Conservation (phyloP, 208 protist genomes). For the Strigomonas culicis region DNA sequence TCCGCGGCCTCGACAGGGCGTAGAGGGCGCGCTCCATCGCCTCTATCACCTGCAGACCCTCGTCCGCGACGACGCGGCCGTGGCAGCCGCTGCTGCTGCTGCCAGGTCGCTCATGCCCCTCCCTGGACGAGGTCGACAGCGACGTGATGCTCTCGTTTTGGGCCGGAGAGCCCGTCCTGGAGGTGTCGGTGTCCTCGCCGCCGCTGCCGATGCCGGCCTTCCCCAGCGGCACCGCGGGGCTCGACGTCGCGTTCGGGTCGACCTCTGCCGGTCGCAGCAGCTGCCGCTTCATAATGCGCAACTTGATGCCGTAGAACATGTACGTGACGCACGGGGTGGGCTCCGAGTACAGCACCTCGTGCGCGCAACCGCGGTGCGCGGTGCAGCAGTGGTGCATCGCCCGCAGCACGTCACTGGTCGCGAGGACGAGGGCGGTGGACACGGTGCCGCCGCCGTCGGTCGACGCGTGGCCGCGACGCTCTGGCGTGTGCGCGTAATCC, state of each 20-base stretch:
- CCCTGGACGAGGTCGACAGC: neutral
- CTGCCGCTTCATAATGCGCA: slow-evolving; percentile 45
- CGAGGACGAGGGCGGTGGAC: slow-evolving; percentile 25
- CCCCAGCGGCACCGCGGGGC: neutral
- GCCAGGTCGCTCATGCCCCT: slow-evolving; percentile 2
- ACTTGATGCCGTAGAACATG: slow-evolving; percentile 71
- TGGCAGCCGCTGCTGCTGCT: too few species aligned
- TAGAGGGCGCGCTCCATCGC: neutral
- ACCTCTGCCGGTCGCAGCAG: slow-evolving; percentile 47
- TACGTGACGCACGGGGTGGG: slow-evolving; percentile 56
- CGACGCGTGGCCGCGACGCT: too few species aligned
- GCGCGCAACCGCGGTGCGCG: slow-evolving; percentile 31
- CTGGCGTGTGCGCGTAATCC: too few species aligned
- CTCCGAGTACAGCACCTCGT: slow-evolving; percentile 58
- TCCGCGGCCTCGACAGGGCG: neutral
- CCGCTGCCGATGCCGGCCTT: neutral
- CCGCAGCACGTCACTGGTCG: slow-evolving; percentile 37
- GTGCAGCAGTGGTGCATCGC: slow-evolving; percentile 52
- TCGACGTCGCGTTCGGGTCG: slow-evolving; percentile 15
- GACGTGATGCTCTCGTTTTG: too few species aligned
- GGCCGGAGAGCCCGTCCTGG: neutral
- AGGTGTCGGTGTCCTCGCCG: neutral
- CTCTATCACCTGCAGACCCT: too few species aligned
- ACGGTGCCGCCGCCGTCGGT: slow-evolving; percentile 27
- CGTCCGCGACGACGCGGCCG: too few species aligned